A percentile compares a stretch with the other conserved stretches of the same genome.
Evolutionary conservation across 257 asterid genomes (phyloP).

Genomic region (Nicotiana benthamiana): DNA sequence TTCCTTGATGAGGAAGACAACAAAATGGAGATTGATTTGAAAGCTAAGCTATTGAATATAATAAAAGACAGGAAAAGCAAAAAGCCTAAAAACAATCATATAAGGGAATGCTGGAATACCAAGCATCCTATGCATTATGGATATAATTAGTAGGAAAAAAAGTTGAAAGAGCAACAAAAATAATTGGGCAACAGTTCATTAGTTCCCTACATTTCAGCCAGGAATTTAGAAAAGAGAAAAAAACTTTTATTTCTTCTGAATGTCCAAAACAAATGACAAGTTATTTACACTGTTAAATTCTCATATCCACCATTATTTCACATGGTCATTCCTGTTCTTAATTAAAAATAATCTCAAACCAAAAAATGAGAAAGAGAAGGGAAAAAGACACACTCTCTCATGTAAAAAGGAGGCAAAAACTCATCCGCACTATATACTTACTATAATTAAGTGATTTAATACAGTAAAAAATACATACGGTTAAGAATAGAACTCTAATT

Average conservation of each 20-base stretch:
- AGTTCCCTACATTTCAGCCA: background rate
- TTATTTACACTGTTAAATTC: too few relatives aligned
- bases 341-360: too few relatives aligned
- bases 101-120: conserved; percentile 21
- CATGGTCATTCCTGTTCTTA: too few relatives aligned
- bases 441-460: too few relatives aligned
- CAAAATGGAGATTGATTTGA: conserved; percentile 18
- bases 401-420: too few relatives aligned
- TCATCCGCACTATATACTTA: too few relatives aligned
- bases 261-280: too few relatives aligned
- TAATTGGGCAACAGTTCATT: background rate
- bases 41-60: conserved; percentile 4
- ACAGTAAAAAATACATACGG: too few relatives aligned
- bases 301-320: too few relatives aligned
- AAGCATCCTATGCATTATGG: conserved; percentile 51
- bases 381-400: too few relatives aligned
- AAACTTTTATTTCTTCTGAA: background rate
- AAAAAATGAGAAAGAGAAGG: too few relatives aligned
- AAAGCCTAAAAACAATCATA: conserved; percentile 24
- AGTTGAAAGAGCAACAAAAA: background rate
- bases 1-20: conserved; percentile 44
- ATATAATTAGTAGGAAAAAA: background rate
- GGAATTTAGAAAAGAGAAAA: background rate
- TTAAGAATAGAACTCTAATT: too few relatives aligned
- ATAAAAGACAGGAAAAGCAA: background rate